phyloP scores from a whole-genome alignment of 176 grass and related monocot genomes.

The Lolium rigidum region DNA sequence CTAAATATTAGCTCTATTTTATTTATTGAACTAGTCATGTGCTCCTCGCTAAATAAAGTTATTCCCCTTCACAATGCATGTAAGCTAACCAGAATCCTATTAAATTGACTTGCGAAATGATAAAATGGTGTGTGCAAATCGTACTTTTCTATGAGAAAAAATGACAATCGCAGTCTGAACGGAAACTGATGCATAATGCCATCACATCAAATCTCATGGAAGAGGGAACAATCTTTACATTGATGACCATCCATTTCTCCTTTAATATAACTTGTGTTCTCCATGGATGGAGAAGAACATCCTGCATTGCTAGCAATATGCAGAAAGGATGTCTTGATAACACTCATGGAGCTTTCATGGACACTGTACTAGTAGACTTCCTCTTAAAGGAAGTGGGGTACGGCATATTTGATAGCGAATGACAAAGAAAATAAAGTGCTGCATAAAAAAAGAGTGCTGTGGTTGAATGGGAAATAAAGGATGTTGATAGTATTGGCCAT shows the following conservation, averaged over 20 bases:
- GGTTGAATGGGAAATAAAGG: constrained; percentile 28
- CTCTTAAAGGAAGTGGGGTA: constrained; percentile 53
- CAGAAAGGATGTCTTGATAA: constrained; percentile 46
- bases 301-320: neutral
- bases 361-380: constrained; percentile 61
- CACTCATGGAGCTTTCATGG: constrained; percentile 52
- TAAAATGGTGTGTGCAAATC: neutral
- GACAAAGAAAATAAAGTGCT: constrained; percentile 5
- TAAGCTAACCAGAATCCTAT: neutral
- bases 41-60: neutral
- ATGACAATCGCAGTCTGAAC: neutral
- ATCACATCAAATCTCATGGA: constrained; percentile 28
- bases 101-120: neutral
- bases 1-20: neutral
- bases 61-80: neutral
- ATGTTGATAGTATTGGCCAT: neutral
- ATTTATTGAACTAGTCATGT: neutral
- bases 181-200: constrained; percentile 25
- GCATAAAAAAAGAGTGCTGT: neutral
- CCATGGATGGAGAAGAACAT: constrained; percentile 34
- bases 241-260: constrained; percentile 9
- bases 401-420: constrained; percentile 41
- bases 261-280: constrained; percentile 26
- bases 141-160: neutral
- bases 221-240: neutral